These are phyloP conservation scores for Pseudogymnoascus sp. DNA, from an alignment of 2,329 filamentous ascomycete species.

Conservation along the genomic window DNA sequence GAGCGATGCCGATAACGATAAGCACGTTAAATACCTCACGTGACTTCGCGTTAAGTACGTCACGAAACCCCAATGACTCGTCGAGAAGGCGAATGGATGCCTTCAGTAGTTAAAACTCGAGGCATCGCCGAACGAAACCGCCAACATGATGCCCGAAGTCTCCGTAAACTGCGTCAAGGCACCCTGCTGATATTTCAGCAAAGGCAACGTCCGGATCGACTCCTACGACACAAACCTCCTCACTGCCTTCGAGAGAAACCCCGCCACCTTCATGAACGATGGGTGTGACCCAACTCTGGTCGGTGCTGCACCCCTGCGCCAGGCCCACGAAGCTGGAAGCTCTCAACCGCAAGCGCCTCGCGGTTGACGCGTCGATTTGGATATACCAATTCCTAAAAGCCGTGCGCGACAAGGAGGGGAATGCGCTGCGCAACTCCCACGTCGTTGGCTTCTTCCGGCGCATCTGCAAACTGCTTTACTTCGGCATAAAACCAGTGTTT, in stretches of 20 bases:
- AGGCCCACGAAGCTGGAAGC: slow-evolving; percentile 94
- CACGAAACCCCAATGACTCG: slow-evolving; percentile 6
- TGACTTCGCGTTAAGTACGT: slow-evolving; percentile 8
- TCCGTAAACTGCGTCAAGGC: background rate
- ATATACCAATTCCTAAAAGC: slow-evolving; percentile 99
- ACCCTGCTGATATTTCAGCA: background rate
- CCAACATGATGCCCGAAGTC: background rate
- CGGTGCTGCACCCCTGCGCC: slow-evolving; percentile 87
- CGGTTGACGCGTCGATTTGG: slow-evolving; percentile 98
- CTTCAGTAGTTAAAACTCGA: background rate
- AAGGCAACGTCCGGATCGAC: background rate
- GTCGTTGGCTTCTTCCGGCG: slow-evolving; percentile 96
- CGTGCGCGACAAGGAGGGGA: slow-evolving; percentile 95
- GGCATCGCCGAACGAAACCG: background rate
- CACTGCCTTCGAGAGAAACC: background rate
- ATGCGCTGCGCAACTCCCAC: slow-evolving; percentile 91
- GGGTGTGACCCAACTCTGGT: slow-evolving; percentile 98
- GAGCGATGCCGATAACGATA: background rate
- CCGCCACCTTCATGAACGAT: slow-evolving; percentile 41
- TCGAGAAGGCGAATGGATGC: slow-evolving; percentile 9
- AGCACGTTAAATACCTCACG: background rate
- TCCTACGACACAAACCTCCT: background rate
- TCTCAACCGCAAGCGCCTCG: slow-evolving; percentile 90
- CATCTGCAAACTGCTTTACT: slow-evolving; percentile 95
- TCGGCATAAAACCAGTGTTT: slow-evolving; percentile 93